Conservation (phyloP, 176 grass and related monocot genomes). For the Triticum aestivum region IWGSC_CS_RefSeq_v2.1 NC_057796.1:370537225-370537724, state of each 20-base stretch:
- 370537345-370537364: slow-evolving; percentile 21
- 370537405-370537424: background rate
- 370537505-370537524: too few relatives aligned
- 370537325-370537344: background rate
- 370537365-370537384: background rate
- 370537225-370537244: background rate
- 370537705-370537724: background rate
- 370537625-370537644: background rate
- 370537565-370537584: background rate
- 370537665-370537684: background rate
- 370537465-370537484: too few relatives aligned
- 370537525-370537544: background rate
- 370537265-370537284: background rate
- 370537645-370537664: background rate
- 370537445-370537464: background rate
- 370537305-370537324: background rate
- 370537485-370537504: too few relatives aligned
- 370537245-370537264: background rate
- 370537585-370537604: background rate
- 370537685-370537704: background rate
- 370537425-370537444: background rate
- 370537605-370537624: background rate
- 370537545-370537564: background rate
- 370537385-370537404: slow-evolving; percentile 26
- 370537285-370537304: background rate